A percentile compares a stretch with the other conserved stretches of the same genome.
These are phyloP conservation scores for Inonotus hispidus DNA, from an alignment of 1,284 basidiomycete genomes.

Conservation along the genomic window DNA sequence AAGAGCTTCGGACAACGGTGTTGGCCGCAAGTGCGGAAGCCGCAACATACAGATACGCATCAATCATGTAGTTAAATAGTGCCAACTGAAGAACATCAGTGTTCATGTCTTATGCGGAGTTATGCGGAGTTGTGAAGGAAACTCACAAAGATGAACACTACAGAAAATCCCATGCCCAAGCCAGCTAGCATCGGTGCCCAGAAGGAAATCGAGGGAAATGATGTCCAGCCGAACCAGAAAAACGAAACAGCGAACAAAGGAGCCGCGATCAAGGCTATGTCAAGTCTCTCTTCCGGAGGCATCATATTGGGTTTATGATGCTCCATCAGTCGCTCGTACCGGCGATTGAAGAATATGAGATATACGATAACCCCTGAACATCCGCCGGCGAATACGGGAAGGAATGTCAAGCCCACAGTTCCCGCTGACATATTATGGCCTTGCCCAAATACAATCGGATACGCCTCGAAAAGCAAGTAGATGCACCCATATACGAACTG, in stretches of 20 bases:
- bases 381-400: constrained; percentile 53
- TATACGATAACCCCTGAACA: constrained; percentile 40
- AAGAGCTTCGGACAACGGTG: constrained; percentile 49
- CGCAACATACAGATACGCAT: constrained; percentile 50
- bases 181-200: constrained; percentile 55
- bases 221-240: constrained; percentile 68
- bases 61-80: constrained; percentile 54
- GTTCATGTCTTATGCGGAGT: not conserved
- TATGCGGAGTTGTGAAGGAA: constrained; percentile 15
- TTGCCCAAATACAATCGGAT: constrained; percentile 49
- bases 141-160: constrained; percentile 55
- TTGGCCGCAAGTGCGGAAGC: constrained; percentile 55
- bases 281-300: constrained; percentile 62
- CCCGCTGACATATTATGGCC: constrained; percentile 48
- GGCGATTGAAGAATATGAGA: constrained; percentile 46
- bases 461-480: constrained; percentile 47
- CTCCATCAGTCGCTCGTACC: constrained; percentile 42
- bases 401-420: constrained; percentile 46
- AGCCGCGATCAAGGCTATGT: constrained; percentile 47
- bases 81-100: constrained; percentile 31
- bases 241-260: constrained; percentile 53
- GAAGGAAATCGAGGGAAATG: constrained; percentile 46
- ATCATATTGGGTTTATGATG: constrained; percentile 48
- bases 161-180: constrained; percentile 46
- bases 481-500: constrained; percentile 41